Percentiles rank a stretch among this genome's conserved stretches.
phyloP scores from a whole-genome alignment of 495 filamentous ascomycete species.

The Viridothelium virens region DNA sequence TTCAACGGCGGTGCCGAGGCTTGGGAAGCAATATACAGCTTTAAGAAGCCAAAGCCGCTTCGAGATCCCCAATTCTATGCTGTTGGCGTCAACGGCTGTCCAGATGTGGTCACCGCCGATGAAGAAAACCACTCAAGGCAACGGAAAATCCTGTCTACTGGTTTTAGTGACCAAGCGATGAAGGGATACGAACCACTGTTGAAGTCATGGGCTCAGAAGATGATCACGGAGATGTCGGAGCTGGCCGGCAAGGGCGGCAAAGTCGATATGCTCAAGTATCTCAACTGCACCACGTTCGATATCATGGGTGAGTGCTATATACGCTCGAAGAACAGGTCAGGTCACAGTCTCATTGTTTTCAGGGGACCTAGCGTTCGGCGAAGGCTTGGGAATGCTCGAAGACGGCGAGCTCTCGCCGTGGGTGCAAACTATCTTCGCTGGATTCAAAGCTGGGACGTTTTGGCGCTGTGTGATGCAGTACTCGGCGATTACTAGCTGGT shows the following conservation, averaged over 20 bases:
- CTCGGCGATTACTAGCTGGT: constrained; percentile 1
- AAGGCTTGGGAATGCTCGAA: constrained; percentile 18
- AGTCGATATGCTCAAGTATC: constrained; percentile 18
- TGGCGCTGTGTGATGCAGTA: constrained; percentile 13
- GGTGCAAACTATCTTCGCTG: constrained; percentile 10
- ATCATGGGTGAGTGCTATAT: constrained; percentile 19
- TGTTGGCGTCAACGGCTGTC: constrained; percentile 15
- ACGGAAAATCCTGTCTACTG: constrained; percentile 20
- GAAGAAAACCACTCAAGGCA: constrained; percentile 21
- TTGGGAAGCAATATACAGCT: constrained; percentile 23
- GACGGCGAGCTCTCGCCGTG: constrained; percentile 14
- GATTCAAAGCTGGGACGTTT: constrained; percentile 12
- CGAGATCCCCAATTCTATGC: constrained; percentile 21
- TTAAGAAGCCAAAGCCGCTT: constrained; percentile 16
- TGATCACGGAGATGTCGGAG: constrained; percentile 16
- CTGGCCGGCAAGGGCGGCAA: not conserved
- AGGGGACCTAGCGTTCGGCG: constrained; percentile 20
- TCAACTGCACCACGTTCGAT: constrained; percentile 19
- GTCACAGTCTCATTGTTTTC: constrained; percentile 10
- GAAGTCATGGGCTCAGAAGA: constrained; percentile 14
- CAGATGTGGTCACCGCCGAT: constrained; percentile 19
- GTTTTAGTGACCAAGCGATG: constrained; percentile 21
- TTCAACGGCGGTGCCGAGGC: constrained; percentile 18
- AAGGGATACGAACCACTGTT: constrained; percentile 25
- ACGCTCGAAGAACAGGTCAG: constrained; percentile 10